These are phyloP conservation scores for Penicillium sumatraense DNA, from an alignment of 2,329 filamentous ascomycete species.

Conservation along the genomic window DNA sequence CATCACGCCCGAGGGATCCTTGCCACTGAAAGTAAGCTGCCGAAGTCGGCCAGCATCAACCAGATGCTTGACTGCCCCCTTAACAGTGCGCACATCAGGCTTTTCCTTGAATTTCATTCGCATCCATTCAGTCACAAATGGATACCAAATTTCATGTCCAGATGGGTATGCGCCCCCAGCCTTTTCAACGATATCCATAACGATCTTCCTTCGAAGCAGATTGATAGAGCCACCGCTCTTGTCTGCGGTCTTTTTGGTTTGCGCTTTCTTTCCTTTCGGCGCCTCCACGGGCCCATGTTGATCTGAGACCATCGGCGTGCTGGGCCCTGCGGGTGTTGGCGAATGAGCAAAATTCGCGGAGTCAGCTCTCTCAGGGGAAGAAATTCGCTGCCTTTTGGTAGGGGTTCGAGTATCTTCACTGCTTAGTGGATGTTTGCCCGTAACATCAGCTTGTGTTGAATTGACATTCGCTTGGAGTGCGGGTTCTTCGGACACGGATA, in stretches of 20 bases:
- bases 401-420: constrained; percentile 10
- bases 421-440: constrained; percentile 8
- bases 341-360: neutral
- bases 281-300: neutral
- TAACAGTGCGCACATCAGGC: constrained; percentile 60
- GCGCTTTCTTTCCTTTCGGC: neutral
- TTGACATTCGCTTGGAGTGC: neutral
- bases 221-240: constrained; percentile 47
- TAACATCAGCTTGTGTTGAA: neutral
- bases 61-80: constrained; percentile 54
- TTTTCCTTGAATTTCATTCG: constrained; percentile 47
- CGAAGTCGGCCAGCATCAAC: constrained; percentile 56
- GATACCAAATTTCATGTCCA: constrained; percentile 58
- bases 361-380: constrained; percentile 4
- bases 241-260: neutral
- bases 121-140: constrained; percentile 60
- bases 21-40: constrained; percentile 58
- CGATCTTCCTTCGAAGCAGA: constrained; percentile 53
- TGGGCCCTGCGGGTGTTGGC: neutral
- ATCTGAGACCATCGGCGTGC: neutral
- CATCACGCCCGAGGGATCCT: constrained; percentile 51
- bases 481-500: neutral
- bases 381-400: constrained; percentile 19
- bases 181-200: constrained; percentile 59
- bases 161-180: constrained; percentile 61